phyloP scores from a whole-genome alignment of 108 stramenopile genomes.

The Aureococcus anophagefferens region DNA sequence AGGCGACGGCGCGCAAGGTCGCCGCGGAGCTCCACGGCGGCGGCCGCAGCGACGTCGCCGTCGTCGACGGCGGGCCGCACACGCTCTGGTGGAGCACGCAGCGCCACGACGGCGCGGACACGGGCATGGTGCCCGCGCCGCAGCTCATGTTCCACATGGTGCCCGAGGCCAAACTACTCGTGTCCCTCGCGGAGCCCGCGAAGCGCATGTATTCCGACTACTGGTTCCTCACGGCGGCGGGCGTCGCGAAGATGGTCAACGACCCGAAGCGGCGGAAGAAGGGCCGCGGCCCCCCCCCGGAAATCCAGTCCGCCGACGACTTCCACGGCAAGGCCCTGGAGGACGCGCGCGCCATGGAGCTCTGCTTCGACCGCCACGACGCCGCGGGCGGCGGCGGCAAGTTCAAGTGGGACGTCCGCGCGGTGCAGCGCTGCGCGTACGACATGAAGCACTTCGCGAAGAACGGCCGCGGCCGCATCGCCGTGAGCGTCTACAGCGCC shows the following conservation, averaged over 20 bases:
- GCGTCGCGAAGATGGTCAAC: background rate
- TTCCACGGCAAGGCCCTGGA: background rate
- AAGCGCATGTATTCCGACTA: conserved; percentile 11
- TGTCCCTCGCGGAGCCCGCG: conserved; percentile 12
- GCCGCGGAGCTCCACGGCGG: background rate
- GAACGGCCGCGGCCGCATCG: conserved; percentile 5
- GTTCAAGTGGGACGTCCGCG: background rate
- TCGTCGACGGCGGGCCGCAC: conserved; percentile 19
- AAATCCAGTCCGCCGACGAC: background rate
- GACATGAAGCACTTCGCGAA: conserved; percentile 1
- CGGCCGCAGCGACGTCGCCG: background rate
- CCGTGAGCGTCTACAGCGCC: conserved; percentile 2
- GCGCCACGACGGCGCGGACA: conserved; percentile 9
- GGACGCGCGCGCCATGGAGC: background rate
- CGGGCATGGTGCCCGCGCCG: background rate
- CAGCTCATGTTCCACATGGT: conserved; percentile 6
- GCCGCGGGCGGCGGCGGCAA: background rate
- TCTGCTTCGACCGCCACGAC: background rate
- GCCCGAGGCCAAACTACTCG: conserved; percentile 7
- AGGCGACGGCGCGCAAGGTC: background rate
- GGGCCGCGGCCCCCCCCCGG: no score
- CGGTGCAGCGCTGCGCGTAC: conserved; percentile 1
- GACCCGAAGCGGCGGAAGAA: no score
- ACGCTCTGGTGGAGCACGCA: conserved; percentile 22
- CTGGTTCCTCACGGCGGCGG: conserved; percentile 8